Conservation (phyloP, 1,284 basidiomycete genomes). For the Ceratorhiza oryzae-sativae region DNA sequence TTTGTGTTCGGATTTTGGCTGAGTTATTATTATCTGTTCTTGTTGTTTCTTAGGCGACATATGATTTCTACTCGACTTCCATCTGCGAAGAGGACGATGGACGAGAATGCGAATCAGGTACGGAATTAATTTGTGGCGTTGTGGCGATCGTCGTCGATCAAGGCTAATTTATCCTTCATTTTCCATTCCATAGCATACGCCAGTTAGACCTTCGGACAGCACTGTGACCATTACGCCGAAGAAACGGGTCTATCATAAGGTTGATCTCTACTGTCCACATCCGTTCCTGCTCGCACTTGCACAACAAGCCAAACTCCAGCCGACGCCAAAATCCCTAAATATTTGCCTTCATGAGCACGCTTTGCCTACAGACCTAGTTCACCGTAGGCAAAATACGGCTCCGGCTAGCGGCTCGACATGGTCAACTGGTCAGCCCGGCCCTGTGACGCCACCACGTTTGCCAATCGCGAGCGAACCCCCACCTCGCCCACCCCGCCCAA, state of each 20-base stretch:
- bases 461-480: not conserved
- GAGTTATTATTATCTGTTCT: not conserved
- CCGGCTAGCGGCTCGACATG: not conserved
- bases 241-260: not conserved
- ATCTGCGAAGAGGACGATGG: not conserved
- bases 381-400: not conserved
- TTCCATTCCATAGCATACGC: too few relatives aligned
- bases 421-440: not conserved
- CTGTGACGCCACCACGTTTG: not conserved
- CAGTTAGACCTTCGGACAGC: too few relatives aligned
- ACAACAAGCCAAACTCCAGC: not conserved
- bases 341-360: not conserved
- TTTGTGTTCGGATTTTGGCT: slow-evolving; percentile 3
- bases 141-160: too few relatives aligned
- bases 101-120: not conserved
- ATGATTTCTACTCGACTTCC: not conserved
- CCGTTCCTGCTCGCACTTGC: not conserved
- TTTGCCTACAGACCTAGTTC: not conserved
- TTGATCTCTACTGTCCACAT: slow-evolving; percentile 13
- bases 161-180: too few relatives aligned
- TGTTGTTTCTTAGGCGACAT: not conserved
- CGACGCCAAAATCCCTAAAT: not conserved
- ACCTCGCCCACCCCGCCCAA: not conserved
- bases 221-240: slow-evolving; percentile 7
- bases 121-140: too few relatives aligned